Base-by-base conservation (phyloP, 2,329 filamentous ascomycete genomes). In the Fusarium virguliforme region DNA sequence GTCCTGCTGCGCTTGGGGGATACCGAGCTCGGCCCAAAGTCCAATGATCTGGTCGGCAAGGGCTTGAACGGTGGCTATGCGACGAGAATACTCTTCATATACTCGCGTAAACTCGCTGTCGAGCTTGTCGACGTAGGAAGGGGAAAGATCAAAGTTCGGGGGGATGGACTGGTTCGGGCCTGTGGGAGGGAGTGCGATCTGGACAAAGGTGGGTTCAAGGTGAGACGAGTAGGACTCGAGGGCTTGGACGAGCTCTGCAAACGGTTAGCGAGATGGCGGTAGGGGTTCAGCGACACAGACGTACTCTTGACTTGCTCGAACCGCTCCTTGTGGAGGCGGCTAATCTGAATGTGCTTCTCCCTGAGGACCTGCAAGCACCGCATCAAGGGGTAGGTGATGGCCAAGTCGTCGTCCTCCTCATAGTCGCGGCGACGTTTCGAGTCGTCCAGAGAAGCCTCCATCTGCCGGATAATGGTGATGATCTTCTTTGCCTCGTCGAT, bases 201-300 rank as follows among this genome's bases (percentile, higher is more conserved):
- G 89, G 72, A 98, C 89, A 79, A 98, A 98, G 3, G 92, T 92
- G 10, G 93, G 85, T 80, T 99, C 96, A 51, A 99, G 92, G 79
- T 98, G 96, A 9, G 94, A 97, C 2, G 96, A 97, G 80, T 98
- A 99, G 6, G 95, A 98, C 79, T 97, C 92, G 56, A 99, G 91
- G 4, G 95, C 95, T 81, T 97, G 90, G 26, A 94, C 94, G 71
- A 99, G 92, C 86, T 98, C 94, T 97, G 74, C 40, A 40, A 50
- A 6, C 13, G 1, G 67, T 74, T 43, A 76, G 74, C 38, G 53
- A 15, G 5, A 12, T 55, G 24, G 28, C 4, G 28, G 13, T 13
- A 22, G 28, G 10, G 8, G 12, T 18, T 5, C 8, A 10, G 10
- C 40, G 6, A 48, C 54, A 18, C 37, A 18, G 5, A 65, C 92